Evolutionary conservation across 352 stramenopile genomes (phyloP).

Genomic region (Phytophthora cryptogea): DNA sequence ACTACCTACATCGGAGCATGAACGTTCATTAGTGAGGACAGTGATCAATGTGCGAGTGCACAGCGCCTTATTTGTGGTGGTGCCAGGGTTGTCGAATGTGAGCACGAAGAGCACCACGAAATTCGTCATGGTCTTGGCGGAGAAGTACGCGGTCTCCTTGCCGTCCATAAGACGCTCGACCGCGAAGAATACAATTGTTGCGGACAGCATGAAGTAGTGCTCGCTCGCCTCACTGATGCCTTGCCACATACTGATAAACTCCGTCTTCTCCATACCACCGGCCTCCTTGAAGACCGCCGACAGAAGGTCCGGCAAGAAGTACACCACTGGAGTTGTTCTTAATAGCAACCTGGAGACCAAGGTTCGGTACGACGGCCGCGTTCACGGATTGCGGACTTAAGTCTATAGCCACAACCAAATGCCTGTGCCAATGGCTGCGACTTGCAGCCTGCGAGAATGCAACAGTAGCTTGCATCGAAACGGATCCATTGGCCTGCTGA

Average conservation of each 20-base stretch:
- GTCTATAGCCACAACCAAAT: slow-evolving; percentile 71
- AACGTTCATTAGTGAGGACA: no score
- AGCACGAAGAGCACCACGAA: slow-evolving; percentile 94
- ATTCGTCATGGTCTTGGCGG: slow-evolving; percentile 92
- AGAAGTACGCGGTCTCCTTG: slow-evolving; percentile 97
- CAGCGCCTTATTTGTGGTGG: slow-evolving; percentile 84
- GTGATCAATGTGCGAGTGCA: slow-evolving; percentile 1
- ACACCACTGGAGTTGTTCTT: slow-evolving; percentile 98
- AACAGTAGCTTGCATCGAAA: slow-evolving; percentile 92
- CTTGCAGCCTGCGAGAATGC: no score
- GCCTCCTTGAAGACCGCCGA: slow-evolving; percentile 88
- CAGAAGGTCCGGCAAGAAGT: slow-evolving; percentile 95
- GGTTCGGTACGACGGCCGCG: slow-evolving; percentile 65
- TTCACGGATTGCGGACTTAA: slow-evolving; percentile 84
- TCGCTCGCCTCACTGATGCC: slow-evolving; percentile 95
- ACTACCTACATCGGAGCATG: no score
- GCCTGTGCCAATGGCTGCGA: slow-evolving; percentile 68
- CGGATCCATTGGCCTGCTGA: slow-evolving; percentile 36
- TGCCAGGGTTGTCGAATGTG: slow-evolving; percentile 93
- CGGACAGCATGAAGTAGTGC: slow-evolving; percentile 89
- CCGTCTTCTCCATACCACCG: slow-evolving; percentile 89
- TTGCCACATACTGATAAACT: slow-evolving; percentile 97
- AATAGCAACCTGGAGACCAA: slow-evolving; percentile 95
- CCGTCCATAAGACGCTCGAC: slow-evolving; percentile 92
- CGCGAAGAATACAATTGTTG: slow-evolving; percentile 95